A percentile compares a stretch with the other conserved stretches of the same genome.
Evolutionary conservation across 441 rosid species (phyloP).

Genomic region (Biscutella laevigata): DNA sequence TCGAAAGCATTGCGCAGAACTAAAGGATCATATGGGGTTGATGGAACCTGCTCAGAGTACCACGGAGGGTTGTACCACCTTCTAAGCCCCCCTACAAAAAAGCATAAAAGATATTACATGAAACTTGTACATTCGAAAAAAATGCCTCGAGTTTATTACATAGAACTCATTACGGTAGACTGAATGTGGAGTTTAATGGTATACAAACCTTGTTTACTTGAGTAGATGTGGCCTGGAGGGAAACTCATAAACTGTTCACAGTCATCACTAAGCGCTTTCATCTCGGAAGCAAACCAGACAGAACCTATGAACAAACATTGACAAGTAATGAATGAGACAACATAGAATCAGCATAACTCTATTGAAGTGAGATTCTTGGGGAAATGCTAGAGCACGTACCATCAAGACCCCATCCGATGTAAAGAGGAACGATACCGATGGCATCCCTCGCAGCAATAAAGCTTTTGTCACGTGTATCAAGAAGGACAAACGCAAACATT

Average conservation of each 20-base stretch:
- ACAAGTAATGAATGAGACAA: background rate
- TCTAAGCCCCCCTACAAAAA: conserved; percentile 62
- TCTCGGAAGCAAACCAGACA: conserved; percentile 94
- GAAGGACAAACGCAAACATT: conserved; percentile 97
- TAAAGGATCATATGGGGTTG: conserved; percentile 68
- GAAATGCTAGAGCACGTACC: conserved; percentile 39
- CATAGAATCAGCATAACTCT: background rate
- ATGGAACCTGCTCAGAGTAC: conserved; percentile 77
- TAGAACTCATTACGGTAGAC: background rate
- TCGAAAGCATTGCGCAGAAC: conserved; percentile 60
- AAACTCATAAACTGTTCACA: conserved; percentile 81
- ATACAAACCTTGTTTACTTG: conserved; percentile 81
- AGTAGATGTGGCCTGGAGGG: conserved; percentile 86
- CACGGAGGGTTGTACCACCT: conserved; percentile 94
- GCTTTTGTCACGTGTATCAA: conserved; percentile 77
- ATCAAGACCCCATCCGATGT: conserved; percentile 98
- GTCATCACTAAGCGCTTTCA: conserved; percentile 97
- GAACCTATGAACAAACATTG: conserved; percentile 41
- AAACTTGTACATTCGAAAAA: background rate
- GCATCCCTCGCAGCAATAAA: conserved; percentile 96
- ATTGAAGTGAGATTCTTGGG: background rate
- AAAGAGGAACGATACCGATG: conserved; percentile 84
- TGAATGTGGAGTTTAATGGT: background rate
- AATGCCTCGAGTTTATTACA: background rate
- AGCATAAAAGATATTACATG: background rate